Conservation (phyloP, 257 asterid species). For the Solanum raphanifolium region DNA sequence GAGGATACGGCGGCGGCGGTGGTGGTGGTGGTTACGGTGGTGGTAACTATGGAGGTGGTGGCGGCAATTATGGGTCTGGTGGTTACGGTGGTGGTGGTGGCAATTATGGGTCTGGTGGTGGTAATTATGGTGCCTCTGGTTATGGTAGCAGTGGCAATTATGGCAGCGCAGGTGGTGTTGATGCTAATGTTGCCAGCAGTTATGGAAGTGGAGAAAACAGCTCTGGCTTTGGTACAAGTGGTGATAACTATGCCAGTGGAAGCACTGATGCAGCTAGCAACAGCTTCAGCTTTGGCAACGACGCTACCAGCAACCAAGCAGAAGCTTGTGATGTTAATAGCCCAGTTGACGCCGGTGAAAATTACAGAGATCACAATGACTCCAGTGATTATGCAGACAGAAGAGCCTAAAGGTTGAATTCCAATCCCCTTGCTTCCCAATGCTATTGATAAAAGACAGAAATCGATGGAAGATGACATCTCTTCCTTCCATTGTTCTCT, state of each 20-base stretch:
- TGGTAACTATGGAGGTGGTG: conserved; percentile 12
- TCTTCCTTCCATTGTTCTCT: neutral
- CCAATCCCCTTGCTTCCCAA: neutral
- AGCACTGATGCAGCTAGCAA: neutral
- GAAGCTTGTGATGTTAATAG: conserved; percentile 8
- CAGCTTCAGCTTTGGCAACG: neutral
- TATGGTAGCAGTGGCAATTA: neutral
- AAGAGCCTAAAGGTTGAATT: conserved; percentile 19
- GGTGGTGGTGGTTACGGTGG: conserved; percentile 14
- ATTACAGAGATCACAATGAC: conserved; percentile 13
- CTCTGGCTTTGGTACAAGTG: neutral
- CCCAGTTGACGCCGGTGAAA: conserved; percentile 5
- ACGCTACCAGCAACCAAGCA: neutral
- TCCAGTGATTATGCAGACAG: conserved; percentile 24
- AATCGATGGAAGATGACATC: neutral
- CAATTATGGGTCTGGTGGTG: neutral
- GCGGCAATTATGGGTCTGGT: neutral
- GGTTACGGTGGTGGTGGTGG: neutral
- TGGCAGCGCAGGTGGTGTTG: conserved; percentile 24
- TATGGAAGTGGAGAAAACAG: conserved; percentile 20
- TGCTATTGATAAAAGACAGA: neutral
- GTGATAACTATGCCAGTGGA: neutral
- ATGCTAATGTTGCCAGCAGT: neutral
- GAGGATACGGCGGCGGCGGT: conserved; percentile 37
- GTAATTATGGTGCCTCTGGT: neutral